Evolutionary conservation across 805 yeast genomes (phyloP).

Genomic region (Cyberlindnera xylosilytica): DNA sequence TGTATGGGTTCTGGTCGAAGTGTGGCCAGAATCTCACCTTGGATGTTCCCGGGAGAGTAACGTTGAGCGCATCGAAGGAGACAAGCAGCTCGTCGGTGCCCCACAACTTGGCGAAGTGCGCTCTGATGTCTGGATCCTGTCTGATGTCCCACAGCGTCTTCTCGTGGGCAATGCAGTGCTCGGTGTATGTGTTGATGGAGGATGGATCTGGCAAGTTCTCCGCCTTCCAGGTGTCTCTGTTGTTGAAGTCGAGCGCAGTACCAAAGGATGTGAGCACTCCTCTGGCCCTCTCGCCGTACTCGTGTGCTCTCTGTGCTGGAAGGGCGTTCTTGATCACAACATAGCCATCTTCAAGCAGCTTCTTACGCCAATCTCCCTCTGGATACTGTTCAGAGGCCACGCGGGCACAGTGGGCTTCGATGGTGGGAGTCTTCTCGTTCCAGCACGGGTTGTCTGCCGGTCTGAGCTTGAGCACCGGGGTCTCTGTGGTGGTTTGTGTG

Average conservation of each 20-base stretch:
- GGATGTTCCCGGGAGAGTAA: conserved; percentile 27
- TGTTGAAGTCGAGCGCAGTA: conserved; percentile 24
- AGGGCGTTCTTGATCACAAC: conserved; percentile 30
- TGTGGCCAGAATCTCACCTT: conserved; percentile 29
- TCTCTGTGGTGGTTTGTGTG: too few species aligned
- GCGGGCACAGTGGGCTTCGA: neutral
- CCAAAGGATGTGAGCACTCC: conserved; percentile 24
- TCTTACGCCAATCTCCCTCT: conserved; percentile 28
- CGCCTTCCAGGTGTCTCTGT: conserved; percentile 28
- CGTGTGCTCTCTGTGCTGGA: conserved; percentile 22
- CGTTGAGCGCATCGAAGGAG: conserved; percentile 32
- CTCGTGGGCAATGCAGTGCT: conserved; percentile 28
- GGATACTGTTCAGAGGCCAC: neutral
- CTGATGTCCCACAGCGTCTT: conserved; percentile 33
- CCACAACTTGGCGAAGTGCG: conserved; percentile 30
- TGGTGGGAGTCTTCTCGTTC: neutral
- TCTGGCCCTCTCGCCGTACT: conserved; percentile 23
- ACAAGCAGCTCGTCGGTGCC: conserved; percentile 32
- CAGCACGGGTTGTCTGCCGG: neutral
- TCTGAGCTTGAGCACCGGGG: neutral
- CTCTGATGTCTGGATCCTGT: conserved; percentile 27
- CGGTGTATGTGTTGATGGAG: conserved; percentile 17
- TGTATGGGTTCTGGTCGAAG: conserved; percentile 32
- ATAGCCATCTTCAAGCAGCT: conserved; percentile 27
- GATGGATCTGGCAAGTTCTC: conserved; percentile 28